Evolutionary conservation across 257 asterid genomes (phyloP).

Genomic region (Nyctanthes arbortristis): DNA sequence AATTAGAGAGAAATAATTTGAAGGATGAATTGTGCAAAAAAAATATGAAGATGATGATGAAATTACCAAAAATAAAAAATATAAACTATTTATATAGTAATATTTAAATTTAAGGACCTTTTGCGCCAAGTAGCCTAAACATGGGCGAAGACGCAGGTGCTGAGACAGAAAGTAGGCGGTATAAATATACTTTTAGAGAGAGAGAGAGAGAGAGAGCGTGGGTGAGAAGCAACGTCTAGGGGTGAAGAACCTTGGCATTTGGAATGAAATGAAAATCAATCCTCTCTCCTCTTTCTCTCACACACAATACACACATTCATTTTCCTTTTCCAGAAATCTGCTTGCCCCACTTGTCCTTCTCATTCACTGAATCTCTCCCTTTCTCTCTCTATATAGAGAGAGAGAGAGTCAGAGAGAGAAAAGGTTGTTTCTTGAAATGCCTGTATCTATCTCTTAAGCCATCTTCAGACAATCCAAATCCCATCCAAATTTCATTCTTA

Average conservation of each 20-base stretch:
- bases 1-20: too few relatives aligned
- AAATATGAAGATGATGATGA: too few relatives aligned
- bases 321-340: neutral
- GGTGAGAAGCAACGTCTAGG: neutral
- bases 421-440: neutral
- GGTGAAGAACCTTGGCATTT: constrained; percentile 7
- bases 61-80: neutral
- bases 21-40: too few relatives aligned
- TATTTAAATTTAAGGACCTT: neutral
- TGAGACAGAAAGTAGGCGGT: neutral
- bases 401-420: too few relatives aligned
- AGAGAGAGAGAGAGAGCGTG: neutral
- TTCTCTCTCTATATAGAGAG: neutral
- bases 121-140: neutral
- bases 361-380: neutral
- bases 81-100: too few relatives aligned
- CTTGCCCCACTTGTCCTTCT: neutral
- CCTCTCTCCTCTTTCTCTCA: neutral
- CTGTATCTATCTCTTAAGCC: neutral
- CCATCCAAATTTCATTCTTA: neutral
- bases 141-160: neutral
- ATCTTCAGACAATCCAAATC: neutral
- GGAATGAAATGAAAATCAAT: neutral
- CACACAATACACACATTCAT: neutral
- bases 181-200: too few relatives aligned